Conservation (phyloP, 805 yeast species). For the Yarrowia porcina region DNA sequence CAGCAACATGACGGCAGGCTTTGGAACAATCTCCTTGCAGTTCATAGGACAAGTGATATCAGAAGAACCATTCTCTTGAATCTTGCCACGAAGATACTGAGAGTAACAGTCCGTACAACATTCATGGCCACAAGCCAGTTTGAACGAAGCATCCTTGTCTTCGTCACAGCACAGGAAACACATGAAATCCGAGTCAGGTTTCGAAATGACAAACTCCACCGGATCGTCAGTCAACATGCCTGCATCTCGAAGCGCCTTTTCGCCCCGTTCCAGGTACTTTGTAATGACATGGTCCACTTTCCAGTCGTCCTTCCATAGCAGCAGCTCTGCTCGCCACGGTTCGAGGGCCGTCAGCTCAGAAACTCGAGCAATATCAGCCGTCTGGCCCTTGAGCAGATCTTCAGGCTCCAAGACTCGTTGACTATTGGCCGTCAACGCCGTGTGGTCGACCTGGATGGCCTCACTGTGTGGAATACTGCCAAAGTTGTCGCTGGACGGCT, state of each 20-base stretch:
- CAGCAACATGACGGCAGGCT: slow-evolving; percentile 38
- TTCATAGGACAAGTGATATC: slow-evolving; percentile 61
- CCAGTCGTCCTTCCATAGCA: slow-evolving; percentile 25
- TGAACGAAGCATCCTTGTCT: slow-evolving; percentile 43
- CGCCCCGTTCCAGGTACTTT: slow-evolving; percentile 11
- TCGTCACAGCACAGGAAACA: slow-evolving; percentile 78
- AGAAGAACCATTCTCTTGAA: slow-evolving; percentile 38
- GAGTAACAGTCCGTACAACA: slow-evolving; percentile 69
- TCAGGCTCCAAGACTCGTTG: slow-evolving; percentile 3
- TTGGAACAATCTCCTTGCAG: slow-evolving; percentile 45
- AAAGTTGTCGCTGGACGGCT: not conserved
- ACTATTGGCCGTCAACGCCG: not conserved
- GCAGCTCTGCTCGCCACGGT: slow-evolving; percentile 7
- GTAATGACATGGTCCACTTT: slow-evolving; percentile 20
- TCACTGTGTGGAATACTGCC: not conserved
- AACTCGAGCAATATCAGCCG: not conserved
- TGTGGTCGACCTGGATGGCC: slow-evolving; percentile 1
- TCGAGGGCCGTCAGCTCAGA: slow-evolving; percentile 14
- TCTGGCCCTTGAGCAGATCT: not conserved
- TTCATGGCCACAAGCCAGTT: slow-evolving; percentile 64
- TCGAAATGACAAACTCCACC: slow-evolving; percentile 26
- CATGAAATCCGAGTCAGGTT: slow-evolving; percentile 38
- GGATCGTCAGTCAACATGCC: slow-evolving; percentile 31
- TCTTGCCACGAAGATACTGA: slow-evolving; percentile 51
- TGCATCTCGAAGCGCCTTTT: not conserved